These are phyloP conservation scores for Magnusiomyces fungicola DNA, from an alignment of 1,139 yeast genomes.

Conservation along the genomic window DNA sequence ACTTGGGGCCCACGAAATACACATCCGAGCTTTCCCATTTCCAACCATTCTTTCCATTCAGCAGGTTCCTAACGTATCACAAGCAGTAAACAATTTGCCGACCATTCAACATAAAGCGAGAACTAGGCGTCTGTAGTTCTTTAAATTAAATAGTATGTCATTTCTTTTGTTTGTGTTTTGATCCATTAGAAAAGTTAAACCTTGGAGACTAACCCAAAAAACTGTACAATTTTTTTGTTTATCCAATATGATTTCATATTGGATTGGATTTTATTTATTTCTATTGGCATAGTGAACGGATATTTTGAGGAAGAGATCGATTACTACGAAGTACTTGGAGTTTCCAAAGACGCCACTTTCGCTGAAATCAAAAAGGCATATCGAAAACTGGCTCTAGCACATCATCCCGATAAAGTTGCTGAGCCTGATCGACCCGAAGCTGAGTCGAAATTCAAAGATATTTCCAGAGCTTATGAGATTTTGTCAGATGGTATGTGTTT, in stretches of 20 bases:
- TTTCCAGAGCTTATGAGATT: conserved; percentile 71
- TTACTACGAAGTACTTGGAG: conserved; percentile 63
- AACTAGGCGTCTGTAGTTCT: no score
- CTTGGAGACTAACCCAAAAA: no score
- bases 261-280: not conserved
- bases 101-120: no score
- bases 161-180: no score
- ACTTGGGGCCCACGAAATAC: no score
- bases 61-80: no score
- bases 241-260: not conserved
- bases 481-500: conserved; percentile 47
- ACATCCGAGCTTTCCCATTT: no score
- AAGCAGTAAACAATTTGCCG: no score
- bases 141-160: no score
- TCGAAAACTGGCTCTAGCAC: conserved; percentile 59
- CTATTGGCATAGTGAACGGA: conserved; percentile 12
- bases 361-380: conserved; percentile 71
- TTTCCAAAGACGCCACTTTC: conserved; percentile 52
- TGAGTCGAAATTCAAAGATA: conserved; percentile 66
- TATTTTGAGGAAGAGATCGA: conserved; percentile 23
- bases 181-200: no score
- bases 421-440: conserved; percentile 57
- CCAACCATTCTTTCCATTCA: no score
- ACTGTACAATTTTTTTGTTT: no score
- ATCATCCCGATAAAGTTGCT: conserved; percentile 76